Conservation (phyloP, 768 basidiomycete genomes). For the Hydnomerulius pinastri region DNA sequence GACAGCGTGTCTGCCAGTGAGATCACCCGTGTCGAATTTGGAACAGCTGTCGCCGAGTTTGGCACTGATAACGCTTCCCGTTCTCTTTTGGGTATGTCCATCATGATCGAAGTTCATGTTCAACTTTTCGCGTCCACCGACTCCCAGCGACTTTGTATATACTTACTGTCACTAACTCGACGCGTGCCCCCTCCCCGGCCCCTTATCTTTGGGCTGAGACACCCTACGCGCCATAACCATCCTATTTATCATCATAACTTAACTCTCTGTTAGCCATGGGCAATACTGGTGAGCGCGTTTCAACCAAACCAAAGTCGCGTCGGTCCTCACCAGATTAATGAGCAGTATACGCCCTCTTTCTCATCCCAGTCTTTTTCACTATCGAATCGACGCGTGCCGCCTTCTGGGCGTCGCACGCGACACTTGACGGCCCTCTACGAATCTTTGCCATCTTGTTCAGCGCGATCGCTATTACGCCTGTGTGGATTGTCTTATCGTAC, state of each 20-base stretch:
- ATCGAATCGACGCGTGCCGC: slow-evolving; percentile 7
- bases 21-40: too few species aligned
- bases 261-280: background rate
- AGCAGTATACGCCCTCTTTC: slow-evolving; percentile 10
- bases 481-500: slow-evolving; percentile 1
- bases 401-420: slow-evolving; percentile 3
- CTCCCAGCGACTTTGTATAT: background rate
- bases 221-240: background rate
- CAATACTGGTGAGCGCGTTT: background rate
- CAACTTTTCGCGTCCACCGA: background rate
- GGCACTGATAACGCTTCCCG: too few species aligned
- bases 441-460: slow-evolving; percentile 1
- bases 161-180: background rate
- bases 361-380: slow-evolving; percentile 10
- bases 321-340: background rate
- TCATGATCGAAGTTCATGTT: slow-evolving; percentile 1
- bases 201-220: background rate
- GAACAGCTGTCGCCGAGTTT: too few species aligned
- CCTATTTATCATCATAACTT: background rate
- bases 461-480: slow-evolving; percentile 2
- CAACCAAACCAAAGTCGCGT: background rate
- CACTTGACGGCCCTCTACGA: slow-evolving; percentile 9
- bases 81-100: too few species aligned
- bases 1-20: too few species aligned
- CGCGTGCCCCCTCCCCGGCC: background rate